Base-by-base conservation (phyloP, 306 rosid species). In the Hylodesmum podocarpum region DNA sequence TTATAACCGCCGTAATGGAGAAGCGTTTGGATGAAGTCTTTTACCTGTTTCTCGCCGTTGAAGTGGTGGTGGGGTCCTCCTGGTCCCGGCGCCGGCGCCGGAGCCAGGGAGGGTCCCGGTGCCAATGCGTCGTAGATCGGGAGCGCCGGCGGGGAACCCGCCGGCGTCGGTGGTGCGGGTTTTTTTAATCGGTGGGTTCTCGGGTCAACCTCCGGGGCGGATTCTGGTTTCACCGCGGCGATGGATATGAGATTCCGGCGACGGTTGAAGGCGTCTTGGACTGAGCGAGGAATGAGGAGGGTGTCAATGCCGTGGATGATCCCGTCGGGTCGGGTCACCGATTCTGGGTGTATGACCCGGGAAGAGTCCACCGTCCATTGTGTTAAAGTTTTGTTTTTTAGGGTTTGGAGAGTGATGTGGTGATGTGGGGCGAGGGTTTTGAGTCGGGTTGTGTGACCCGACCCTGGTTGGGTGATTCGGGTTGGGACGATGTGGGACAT, bases 41-140 rank as follows among this genome's bases (percentile, higher is more conserved):
- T 91, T 15, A 91, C 95, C 58, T 91, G 93, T 0, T 76, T 77
- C 24, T 86, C 88, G 2, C 97, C 97, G 78, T 91, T 86, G 82
- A 91, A 91, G 64, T 91, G 97, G 77, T 89, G 95, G 83, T 54
- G 95, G 0, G 87, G 89, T 0, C 97, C 97, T 0, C 97, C 97
- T 0, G 97, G 97, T 10, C 97, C 97, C 0, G 97, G 97, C 0
- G 95, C 97, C 1, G 97, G 97, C 0, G 97, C 97, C 13, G 97
- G 97, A 3, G 95, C 89, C 1, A 91, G 62, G 0, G 88, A 76
- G 0, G 97, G 97, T 0, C 97, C 95, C 0, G 97, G 97, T 1
- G 97, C 97, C 84, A 89, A 2, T 6, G 97, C 97, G 53, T 91
- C 90, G 54, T 16, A 91, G 36, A 91, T 86, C 1, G 97, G 91